Base-by-base conservation (phyloP, 202 grass and related monocot genomes). In the Musa balbisiana region DNA sequence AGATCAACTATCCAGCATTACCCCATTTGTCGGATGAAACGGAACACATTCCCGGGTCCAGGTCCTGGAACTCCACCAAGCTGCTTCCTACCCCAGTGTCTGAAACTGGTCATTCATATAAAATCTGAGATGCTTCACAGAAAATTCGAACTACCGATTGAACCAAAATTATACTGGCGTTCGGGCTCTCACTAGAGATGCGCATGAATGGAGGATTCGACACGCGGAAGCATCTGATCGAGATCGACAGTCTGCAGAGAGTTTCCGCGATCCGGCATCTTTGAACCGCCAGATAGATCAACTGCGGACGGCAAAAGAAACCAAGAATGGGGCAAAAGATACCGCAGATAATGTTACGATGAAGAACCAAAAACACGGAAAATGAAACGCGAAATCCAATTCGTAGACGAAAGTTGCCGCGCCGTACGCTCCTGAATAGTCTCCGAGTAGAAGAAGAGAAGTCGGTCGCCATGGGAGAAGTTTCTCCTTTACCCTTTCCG, bases 71-170 rank as follows among this genome's bases (percentile, higher is more conserved):
- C 75, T 92, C 90, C 72, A 85, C 87, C 72, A 89, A 81, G 75
- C 78, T 89, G 83, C 90, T 92, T 72, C 85, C 78, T 17, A 89
- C 75, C 26, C 90, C 85, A 25, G 90, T 92, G 67, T 92, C 90
- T 73, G 90, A 92, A 82, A 92, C 87, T 92, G 80, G 22, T 11
- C n/a, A 64, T 17, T 52, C 13, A 53, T 10, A 66, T 25, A 51
- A 49, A 65, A 52, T 49, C 1, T 53, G 8, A 66, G 20, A 51
- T 53, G 17, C 33, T 14, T 52, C 59, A 77, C 20, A 52, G 10
- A 53, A 66, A 6, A 22, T 25, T 23, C 6, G 6, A 1, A 27
- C n/a, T 27, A 53, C 17, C 27, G 11, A 53, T 52, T 50, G 10
- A 22, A 1, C 2, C 27, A 43, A 43, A 53, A 73, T 73, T 13